Base-by-base conservation (phyloP, 257 asterid species). In the Haberlea rhodopensis region DNA sequence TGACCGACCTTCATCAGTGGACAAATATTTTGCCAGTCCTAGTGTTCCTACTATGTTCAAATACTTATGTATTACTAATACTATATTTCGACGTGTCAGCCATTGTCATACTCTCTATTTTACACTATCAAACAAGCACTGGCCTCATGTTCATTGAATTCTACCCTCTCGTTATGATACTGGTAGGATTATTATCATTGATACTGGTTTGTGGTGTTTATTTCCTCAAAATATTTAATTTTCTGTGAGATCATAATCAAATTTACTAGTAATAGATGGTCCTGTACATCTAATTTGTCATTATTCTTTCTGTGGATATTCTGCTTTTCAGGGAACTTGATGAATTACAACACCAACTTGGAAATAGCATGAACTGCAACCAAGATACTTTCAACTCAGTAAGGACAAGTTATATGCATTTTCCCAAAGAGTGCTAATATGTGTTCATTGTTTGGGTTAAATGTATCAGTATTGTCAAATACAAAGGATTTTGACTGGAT, bases 251-350 rank as follows among this genome's bases (percentile, higher is more conserved):
- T 26, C 60, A 8, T 15, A 27, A 4, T 72, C 52, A 65, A 72
- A 32, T 57, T 65, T 57, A 48, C 40, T 3, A 32, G 28, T 57
- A 18, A 53, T n/a, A 28, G 5, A 27, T 52, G 20, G 63, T 43
- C 59, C 28, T 60, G 8, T 65, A 43, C 5, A 57, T 23, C 8
- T 43, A 32, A 2, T 54, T 65, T 60, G 63, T 49, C 60, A 25
- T 54, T 29, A 6, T 59, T 28, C 52, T 53, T 71, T 15, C 53
- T 48, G 6, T 58, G 29, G 59, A 55, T 25, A n/a, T 60, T 51
- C 18, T 70, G 54, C 23, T 67, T 64, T 74, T 65, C 73, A 83
- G 88, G 75, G 82, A 78, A 68, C 74, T 76, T 65, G 85, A 78
- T 71, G 82, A 76, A 63, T 65, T 81, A 69, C 84, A 78, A 59